Conservation (phyloP, 2,329 filamentous ascomycete genomes). For the Colletotrichum tropicicola region DNA sequence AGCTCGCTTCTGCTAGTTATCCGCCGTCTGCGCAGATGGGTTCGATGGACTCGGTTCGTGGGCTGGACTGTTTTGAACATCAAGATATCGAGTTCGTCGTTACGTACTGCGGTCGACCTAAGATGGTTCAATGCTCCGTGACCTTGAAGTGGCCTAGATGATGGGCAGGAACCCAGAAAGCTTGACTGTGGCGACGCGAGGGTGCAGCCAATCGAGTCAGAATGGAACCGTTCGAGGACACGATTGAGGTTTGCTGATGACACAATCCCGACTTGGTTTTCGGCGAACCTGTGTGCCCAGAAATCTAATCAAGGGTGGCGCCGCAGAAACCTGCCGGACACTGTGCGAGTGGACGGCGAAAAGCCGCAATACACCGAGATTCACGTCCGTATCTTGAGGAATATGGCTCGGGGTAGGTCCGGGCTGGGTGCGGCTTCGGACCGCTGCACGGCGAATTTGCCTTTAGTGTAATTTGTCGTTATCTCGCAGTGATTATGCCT, state of each 20-base stretch:
- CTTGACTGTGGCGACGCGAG: neutral
- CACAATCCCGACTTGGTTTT: neutral
- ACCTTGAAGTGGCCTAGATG: neutral
- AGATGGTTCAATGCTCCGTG: too few species aligned
- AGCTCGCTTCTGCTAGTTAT: constrained; percentile 25
- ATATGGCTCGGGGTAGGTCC: constrained; percentile 1
- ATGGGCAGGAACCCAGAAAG: neutral
- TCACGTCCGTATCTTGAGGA: constrained; percentile 3
- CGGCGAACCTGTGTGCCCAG: neutral
- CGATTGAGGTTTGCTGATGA: constrained; percentile 1
- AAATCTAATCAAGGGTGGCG: neutral
- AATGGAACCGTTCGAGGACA: neutral
- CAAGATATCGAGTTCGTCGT: neutral
- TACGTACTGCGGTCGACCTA: neutral
- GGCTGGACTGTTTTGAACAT: neutral
- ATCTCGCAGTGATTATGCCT: constrained; percentile 14
- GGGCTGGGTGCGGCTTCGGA: constrained; percentile 24
- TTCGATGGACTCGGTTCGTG: neutral
- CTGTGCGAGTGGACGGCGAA: neutral
- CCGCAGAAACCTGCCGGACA: neutral
- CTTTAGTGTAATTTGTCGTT: constrained; percentile 14
- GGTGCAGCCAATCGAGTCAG: neutral
- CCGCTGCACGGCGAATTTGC: constrained; percentile 19
- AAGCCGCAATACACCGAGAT: neutral
- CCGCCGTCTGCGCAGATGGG: constrained; percentile 6